Evolutionary conservation across 371 early-diverging fungal genomes (phyloP).

Genomic region (Mucor irregularis): DNA sequence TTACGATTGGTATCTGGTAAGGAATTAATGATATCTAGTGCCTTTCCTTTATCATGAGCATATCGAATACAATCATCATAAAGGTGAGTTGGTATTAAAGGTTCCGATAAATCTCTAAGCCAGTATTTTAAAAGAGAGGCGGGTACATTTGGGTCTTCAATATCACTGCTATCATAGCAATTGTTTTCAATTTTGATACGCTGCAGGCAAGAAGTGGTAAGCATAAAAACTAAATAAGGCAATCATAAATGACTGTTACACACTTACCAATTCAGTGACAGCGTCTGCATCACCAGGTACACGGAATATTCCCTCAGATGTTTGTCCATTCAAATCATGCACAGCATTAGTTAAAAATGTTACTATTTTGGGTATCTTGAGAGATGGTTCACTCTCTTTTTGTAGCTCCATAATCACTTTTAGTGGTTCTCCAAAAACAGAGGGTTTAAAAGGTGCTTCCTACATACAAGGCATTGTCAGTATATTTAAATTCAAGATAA

Average conservation of each 20-base stretch:
- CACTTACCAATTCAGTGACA: slow-evolving; percentile 78
- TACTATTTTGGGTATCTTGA: slow-evolving; percentile 76
- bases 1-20: slow-evolving; percentile 77
- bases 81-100: slow-evolving; percentile 78
- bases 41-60: slow-evolving; percentile 57
- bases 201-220: slow-evolving; percentile 12
- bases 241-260: not conserved
- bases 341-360: slow-evolving; percentile 81
- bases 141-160: slow-evolving; percentile 90
- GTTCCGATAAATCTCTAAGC: slow-evolving; percentile 91
- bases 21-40: slow-evolving; percentile 59
- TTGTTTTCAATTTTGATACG: slow-evolving; percentile 83
- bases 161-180: slow-evolving; percentile 64
- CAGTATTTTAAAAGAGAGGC: slow-evolving; percentile 92
- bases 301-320: slow-evolving; percentile 94
- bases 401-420: slow-evolving; percentile 79
- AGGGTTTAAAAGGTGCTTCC: slow-evolving; percentile 84
- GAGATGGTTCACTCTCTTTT: slow-evolving; percentile 30
- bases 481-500: not conserved
- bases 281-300: slow-evolving; percentile 93
- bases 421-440: slow-evolving; percentile 92
- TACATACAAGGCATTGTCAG: not conserved
- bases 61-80: slow-evolving; percentile 73
- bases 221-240: not conserved
- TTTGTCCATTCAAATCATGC: slow-evolving; percentile 70